Evolutionary conservation across 495 filamentous ascomycete species (phyloP), one percentile per base, ranked within the genome.

Genomic region (Hypoxylon fragiforme): DNA sequence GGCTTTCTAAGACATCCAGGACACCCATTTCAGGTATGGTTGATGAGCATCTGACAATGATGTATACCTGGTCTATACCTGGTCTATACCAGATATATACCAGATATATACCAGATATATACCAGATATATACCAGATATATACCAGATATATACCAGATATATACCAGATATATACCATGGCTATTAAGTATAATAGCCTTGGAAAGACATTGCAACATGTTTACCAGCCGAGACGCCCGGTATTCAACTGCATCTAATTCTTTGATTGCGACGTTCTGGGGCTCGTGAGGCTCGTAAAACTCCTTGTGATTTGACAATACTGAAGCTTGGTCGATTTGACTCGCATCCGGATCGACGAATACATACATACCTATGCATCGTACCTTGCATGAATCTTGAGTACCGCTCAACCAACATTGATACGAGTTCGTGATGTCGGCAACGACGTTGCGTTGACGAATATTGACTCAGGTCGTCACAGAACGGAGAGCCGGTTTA

Each of bases 41-140:
- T 36, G 48, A 53, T 54, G 58, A 53, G 30, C 65, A 68, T 68
- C 65, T 68, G 65, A 68, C 65, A 65, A 52, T 61, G 44, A n/a
- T n/a, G n/a, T n/a, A n/a, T n/a, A n/a, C n/a, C n/a, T n/a, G n/a
- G n/a, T n/a, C n/a, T n/a, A n/a, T n/a, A n/a, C n/a, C n/a, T n/a
- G n/a, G n/a, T n/a, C n/a, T n/a, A n/a, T n/a, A n/a, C n/a, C n/a
- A n/a, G n/a, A n/a, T n/a, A n/a, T n/a, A n/a, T n/a, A n/a, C n/a
- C n/a, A n/a, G n/a, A n/a, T n/a, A n/a, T n/a, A n/a, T n/a, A n/a
- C n/a, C n/a, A n/a, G n/a, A n/a, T n/a, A n/a, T n/a, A n/a, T n/a
- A n/a, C n/a, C n/a, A n/a, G n/a, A n/a, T n/a, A n/a, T n/a, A n/a
- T n/a, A n/a, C n/a, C n/a, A n/a, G n/a, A n/a, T n/a, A n/a, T n/a